Base-by-base conservation (phyloP, 106 monocot species). In the Platanthera zijinensis region DNA sequence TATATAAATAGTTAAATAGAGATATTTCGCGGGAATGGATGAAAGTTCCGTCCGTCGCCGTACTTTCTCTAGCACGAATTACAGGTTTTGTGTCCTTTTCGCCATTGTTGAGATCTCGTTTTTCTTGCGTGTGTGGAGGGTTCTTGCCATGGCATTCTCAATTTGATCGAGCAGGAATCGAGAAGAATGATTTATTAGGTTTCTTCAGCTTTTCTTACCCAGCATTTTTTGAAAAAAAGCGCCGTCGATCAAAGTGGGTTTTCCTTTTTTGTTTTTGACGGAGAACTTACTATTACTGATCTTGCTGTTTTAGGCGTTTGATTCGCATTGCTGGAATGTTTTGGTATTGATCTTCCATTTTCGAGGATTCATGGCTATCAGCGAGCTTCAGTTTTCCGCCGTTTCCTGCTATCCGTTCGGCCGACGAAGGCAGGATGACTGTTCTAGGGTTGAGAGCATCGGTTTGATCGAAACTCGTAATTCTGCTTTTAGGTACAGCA, bases 321-420 rank as follows among this genome's bases (percentile, higher is more conserved):
- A 30, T 46, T 79, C 74, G 6, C 22, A 25, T 59, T 50, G 62
- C 57, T 72, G 76, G 79, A 78, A 83, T 83, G 83, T 80, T 61
- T 71, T 78, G 22, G 15, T 51, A 68, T 81, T 63, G 75, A 76
- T 77, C 57, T 64, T 76, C 14, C 50, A 70, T 14, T 51, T 67
- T 52, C 75, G 75, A 59, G 75, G 51, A 32, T 76, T 78, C 7
- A 87, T 87, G 87, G 74, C 84, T 84, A 56, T 81, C 11, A 78
- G 73, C 66, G 76, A 78, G 77, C 71, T 45, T 77, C 72, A 78
- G 10, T 32, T 30, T n/a, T 78, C 81, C 53, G 51, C 81, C 2
- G 49, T 18, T 76, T 52, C 64, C 30, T 19, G 75, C 64, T 74
- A 75, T 73, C 22, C 76, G 71, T 22, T 45, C 64, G 51, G 78